A percentile compares a stretch with the other conserved stretches of the same genome.
Evolutionary conservation across 2,329 filamentous ascomycete species (phyloP).

Genomic region (Hypocrella siamensis): DNA sequence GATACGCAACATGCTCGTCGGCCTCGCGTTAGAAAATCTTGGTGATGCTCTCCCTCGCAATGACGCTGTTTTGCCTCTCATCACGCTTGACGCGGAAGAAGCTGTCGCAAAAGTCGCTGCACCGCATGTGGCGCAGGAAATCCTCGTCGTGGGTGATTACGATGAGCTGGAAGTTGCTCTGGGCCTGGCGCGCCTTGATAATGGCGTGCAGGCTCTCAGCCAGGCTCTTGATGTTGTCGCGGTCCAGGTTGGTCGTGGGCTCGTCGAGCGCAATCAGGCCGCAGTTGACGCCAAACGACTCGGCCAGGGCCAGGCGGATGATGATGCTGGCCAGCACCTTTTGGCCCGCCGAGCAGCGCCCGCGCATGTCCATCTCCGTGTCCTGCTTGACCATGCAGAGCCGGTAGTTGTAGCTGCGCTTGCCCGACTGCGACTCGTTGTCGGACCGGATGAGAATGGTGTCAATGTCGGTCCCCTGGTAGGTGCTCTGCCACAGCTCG

Average conservation of each 20-base stretch:
- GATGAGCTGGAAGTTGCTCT: constrained; percentile 94
- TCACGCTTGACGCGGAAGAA: constrained; percentile 82
- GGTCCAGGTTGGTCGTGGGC: constrained; percentile 91
- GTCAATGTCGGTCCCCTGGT: constrained; percentile 94
- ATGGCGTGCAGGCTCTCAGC: constrained; percentile 76
- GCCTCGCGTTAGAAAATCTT: constrained; percentile 21
- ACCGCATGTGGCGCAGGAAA: constrained; percentile 85
- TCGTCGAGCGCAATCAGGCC: constrained; percentile 94
- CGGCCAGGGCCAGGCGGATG: constrained; percentile 86
- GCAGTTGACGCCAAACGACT: constrained; percentile 93
- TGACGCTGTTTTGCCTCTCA: constrained; percentile 73
- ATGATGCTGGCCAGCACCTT: constrained; percentile 96
- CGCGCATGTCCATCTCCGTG: constrained; percentile 98
- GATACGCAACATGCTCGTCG: too few species aligned
- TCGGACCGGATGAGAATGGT: constrained; percentile 91
- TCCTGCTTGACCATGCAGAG: constrained; percentile 97
- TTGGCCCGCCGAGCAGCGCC: constrained; percentile 89
- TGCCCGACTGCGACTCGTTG: constrained; percentile 56
- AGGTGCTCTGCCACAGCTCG: constrained; percentile 94
- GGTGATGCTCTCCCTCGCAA: constrained; percentile 52
- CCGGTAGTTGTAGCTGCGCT: constrained; percentile 89
- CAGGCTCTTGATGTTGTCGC: constrained; percentile 83
- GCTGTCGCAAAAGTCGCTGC: constrained; percentile 79
- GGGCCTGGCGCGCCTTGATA: constrained; percentile 66
- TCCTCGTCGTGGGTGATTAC: constrained; percentile 99